These are phyloP conservation scores for Saccharum spontaneum DNA, from an alignment of 176 grass and related monocot species.

Conservation along the genomic window DNA sequence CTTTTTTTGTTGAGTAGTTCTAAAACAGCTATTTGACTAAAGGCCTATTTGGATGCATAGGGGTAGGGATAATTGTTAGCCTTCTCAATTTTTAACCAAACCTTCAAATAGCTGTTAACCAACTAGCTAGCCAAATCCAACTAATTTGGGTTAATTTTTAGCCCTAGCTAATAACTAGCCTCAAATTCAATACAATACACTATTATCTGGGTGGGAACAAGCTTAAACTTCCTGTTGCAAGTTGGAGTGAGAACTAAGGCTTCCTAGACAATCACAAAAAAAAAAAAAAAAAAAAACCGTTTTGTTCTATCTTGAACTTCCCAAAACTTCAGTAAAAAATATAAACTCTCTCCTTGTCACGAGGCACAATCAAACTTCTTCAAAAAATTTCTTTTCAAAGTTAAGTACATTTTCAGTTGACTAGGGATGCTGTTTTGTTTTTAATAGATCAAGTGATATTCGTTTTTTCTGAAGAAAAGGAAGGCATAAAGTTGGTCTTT, in stretches of 20 bases:
- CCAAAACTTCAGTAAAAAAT: not conserved
- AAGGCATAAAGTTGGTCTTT: constrained; percentile 7
- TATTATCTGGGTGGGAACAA: not conserved
- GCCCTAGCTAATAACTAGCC: too few species aligned
- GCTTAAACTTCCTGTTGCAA: not conserved
- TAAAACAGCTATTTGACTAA: too few species aligned
- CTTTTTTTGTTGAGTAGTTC: too few species aligned
- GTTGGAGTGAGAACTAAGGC: too few species aligned
- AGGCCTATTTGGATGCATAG: too few species aligned
- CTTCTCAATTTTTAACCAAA: too few species aligned
- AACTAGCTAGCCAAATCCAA: too few species aligned
- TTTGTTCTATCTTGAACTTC: not conserved
- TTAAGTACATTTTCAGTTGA: not conserved
- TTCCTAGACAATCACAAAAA: not conserved
- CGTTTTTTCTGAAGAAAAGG: not conserved
- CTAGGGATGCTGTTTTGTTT: not conserved
- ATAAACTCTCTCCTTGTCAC: not conserved
- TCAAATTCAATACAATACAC: too few species aligned
- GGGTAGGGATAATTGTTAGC: too few species aligned
- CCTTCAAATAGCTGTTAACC: too few species aligned
- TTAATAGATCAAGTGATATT: constrained; percentile 9
- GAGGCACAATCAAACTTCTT: not conserved
- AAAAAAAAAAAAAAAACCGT: not conserved
- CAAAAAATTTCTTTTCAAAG: not conserved
- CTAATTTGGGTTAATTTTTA: too few species aligned